Conservation (phyloP, 23 red algal species). For the Rhodosorus marinus region DNA sequence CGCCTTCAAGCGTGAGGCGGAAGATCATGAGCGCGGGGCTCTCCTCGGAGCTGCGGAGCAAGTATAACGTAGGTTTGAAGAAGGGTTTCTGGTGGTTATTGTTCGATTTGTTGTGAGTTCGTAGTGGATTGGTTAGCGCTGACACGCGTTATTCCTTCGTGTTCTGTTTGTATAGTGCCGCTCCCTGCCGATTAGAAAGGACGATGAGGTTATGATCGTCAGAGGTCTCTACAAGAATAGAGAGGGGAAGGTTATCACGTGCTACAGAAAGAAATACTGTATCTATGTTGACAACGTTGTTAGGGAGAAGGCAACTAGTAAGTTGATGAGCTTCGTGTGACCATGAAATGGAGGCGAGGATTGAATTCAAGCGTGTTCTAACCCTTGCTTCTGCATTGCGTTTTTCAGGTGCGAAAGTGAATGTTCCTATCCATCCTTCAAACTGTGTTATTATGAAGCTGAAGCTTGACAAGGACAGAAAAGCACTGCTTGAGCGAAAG, state of each 20-base stretch:
- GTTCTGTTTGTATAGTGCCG: no score
- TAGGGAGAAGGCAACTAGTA: constrained; percentile 54
- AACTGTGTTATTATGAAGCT: constrained; percentile 87
- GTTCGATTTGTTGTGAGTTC: no score
- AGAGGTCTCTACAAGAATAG: constrained; percentile 58
- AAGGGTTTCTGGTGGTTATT: no score
- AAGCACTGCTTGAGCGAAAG: constrained; percentile 81
- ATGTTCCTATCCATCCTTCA: constrained; percentile 81
- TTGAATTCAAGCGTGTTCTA: background rate
- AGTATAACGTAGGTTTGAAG: constrained; percentile 96
- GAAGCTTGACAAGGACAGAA: constrained; percentile 69
- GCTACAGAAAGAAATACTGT: constrained; percentile 86
- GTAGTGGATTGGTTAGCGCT: no score
- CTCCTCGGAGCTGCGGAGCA: constrained; percentile 61
- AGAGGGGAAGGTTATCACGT: constrained; percentile 81
- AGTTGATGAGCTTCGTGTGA: background rate
- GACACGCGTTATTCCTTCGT: no score
- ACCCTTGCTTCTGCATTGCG: background rate
- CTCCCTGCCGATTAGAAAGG: constrained; percentile 74
- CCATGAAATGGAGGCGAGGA: background rate
- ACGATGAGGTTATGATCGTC: constrained; percentile 79
- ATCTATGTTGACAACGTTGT: constrained; percentile 69
- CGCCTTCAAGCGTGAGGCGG: constrained; percentile 57
- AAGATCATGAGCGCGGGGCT: constrained; percentile 84
- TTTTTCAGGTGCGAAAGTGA: constrained; percentile 18